Conservation (phyloP, 2,329 filamentous ascomycete genomes). For the Penicillium sp. region DNA sequence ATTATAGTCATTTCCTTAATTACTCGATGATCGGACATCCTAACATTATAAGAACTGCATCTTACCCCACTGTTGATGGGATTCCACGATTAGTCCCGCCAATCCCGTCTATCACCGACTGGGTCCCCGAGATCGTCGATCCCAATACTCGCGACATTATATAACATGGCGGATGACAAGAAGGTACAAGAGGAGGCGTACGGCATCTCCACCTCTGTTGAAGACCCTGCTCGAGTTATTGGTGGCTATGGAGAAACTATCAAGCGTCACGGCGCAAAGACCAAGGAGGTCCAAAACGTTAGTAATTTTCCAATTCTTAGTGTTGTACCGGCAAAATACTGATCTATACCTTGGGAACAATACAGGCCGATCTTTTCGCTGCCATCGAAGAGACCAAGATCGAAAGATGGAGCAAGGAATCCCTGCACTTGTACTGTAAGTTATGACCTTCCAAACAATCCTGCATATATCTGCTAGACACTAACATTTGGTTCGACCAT, state of each 20-base stretch:
- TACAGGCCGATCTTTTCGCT: constrained; percentile 50
- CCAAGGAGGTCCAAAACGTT: constrained; percentile 46
- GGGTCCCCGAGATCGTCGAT: constrained; percentile 1
- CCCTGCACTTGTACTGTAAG: constrained; percentile 33
- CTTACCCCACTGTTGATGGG: constrained; percentile 6
- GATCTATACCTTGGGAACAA: background rate
- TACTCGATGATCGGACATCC: background rate
- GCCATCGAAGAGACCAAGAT: constrained; percentile 49
- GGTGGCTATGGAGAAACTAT: constrained; percentile 23
- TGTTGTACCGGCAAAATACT: background rate
- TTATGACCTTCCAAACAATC: background rate
- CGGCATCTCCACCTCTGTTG: constrained; percentile 18
- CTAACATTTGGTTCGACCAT: background rate
- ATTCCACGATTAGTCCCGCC: constrained; percentile 7
- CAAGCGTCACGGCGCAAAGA: constrained; percentile 34
- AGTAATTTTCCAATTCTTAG: constrained; percentile 12
- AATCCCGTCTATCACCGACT: background rate
- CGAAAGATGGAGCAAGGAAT: constrained; percentile 28
- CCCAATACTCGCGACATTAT: background rate
- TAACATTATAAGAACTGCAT: constrained; percentile 20
- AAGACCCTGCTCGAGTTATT: constrained; percentile 15
- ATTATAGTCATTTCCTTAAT: background rate
- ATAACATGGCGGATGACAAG: constrained; percentile 21
- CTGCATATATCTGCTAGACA: constrained; percentile 13
- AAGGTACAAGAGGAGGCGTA: constrained; percentile 18